Evolutionary conservation across 2,329 filamentous ascomycete species (phyloP).

Genomic region (Alternaria sp.): DNA sequence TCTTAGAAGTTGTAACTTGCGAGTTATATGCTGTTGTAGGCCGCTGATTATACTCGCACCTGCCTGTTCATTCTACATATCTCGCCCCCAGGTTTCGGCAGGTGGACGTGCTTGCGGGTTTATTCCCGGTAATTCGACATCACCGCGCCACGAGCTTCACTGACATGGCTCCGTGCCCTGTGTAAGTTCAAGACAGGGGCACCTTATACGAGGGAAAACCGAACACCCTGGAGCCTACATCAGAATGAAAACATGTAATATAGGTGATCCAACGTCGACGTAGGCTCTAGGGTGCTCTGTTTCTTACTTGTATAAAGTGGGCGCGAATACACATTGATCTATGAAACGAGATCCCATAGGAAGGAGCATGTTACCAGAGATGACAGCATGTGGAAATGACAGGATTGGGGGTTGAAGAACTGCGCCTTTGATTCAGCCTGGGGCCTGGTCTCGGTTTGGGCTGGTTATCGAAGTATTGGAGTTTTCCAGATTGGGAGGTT

Average conservation of each 20-base stretch:
- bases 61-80: background rate
- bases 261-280: background rate
- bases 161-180: background rate
- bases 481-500: background rate
- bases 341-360: background rate
- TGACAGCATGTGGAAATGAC: background rate
- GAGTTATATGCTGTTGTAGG: background rate
- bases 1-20: background rate
- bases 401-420: background rate
- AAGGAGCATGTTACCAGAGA: background rate
- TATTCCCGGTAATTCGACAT: background rate
- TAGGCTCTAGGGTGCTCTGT: background rate
- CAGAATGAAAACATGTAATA: background rate
- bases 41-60: background rate
- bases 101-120: background rate
- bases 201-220: too few relatives aligned
- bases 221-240: background rate
- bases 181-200: background rate
- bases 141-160: background rate
- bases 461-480: background rate
- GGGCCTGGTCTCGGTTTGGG: background rate
- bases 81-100: background rate
- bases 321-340: background rate
- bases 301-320: too few relatives aligned
- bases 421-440: background rate